Base-by-base conservation (phyloP, 2,329 filamentous ascomycete species). In the Lasiodiplodia hormozganensis region DNA sequence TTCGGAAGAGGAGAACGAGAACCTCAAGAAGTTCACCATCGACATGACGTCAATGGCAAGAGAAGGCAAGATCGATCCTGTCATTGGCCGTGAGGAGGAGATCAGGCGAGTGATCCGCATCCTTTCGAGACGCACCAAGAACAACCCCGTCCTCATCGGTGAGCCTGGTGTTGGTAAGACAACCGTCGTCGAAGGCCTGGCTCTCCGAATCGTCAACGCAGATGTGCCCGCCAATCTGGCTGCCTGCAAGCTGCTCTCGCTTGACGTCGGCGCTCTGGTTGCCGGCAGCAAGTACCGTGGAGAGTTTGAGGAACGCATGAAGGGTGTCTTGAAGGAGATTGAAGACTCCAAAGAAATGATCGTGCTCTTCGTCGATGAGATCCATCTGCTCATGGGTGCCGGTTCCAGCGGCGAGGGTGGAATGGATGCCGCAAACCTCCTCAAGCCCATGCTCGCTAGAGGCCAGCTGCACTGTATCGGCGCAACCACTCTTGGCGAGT, bases 291-390 rank as follows among this genome's bases (percentile, higher is more conserved):
- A 99, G 83, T 99, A 96, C 84, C 90, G 96, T 62, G 96, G 96
- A 83, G 96, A 99, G 80, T 99, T 99, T 70, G 96, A 99, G 80
- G 96, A 99, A 85, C 89, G 96, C 74, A 98, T 99, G 94, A 99
- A 99, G 87, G 94, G 95, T 67, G 96, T 99, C 5, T 82, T 99
- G 75, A 99, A 98, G 81, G 96, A 99, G 83, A 97, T 99, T 69
- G 88, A 94, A 73, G 90, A 97, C 68, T 93, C 94, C 64, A 96
- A 96, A 79, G 95, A 98, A 69, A 97, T 94, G 85, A 97, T 99
- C 77, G 91, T 99, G 65, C 89, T 99, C 71, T 99, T 99, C 75
- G 96, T 99, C 73, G 96, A 99, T 81, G 96, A 99, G 81, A 99
- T 99, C 72, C 96, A 99, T 83, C 87, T 99, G 71, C 89, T 99